Conservation (phyloP, 345 rosid species). For the Anastatica hierochuntica region DNA sequence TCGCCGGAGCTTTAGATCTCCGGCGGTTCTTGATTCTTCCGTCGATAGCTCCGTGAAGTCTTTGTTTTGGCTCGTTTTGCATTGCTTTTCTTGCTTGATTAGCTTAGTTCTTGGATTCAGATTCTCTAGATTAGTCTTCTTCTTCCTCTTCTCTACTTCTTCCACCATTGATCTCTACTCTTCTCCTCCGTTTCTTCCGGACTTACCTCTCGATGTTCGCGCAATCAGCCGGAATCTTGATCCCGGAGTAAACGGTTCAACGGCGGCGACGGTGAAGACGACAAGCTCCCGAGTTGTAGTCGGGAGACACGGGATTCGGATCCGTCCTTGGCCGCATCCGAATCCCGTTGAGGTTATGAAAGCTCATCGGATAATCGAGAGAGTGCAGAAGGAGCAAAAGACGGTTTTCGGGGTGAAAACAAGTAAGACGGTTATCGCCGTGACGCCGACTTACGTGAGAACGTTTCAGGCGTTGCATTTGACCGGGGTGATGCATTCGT, state of each 20-base stretch:
- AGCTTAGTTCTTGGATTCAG: conserved; percentile 86
- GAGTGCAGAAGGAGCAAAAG: conserved; percentile 90
- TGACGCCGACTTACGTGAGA: conserved; percentile 90
- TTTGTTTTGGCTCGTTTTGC: conserved; percentile 69
- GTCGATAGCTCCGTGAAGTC: conserved; percentile 52
- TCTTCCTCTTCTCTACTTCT: conserved; percentile 75
- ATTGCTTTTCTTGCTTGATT: conserved; percentile 76
- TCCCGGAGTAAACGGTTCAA: conserved; percentile 20
- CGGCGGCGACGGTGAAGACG: neutral
- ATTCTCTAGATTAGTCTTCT: conserved; percentile 85
- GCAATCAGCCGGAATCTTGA: conserved; percentile 20
- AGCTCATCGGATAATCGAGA: conserved; percentile 81
- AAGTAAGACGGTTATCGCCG: conserved; percentile 53
- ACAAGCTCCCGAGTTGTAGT: conserved; percentile 70
- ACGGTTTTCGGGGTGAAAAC: conserved; percentile 56
- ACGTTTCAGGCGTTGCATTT: conserved; percentile 88
- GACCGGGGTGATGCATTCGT: conserved; percentile 85
- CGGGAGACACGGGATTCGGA: conserved; percentile 99
- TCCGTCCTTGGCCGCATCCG: conserved; percentile 99
- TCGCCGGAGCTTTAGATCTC: conserved; percentile 60
- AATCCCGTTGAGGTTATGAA: conserved; percentile 80
- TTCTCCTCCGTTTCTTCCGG: conserved; percentile 48
- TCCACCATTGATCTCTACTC: conserved; percentile 42
- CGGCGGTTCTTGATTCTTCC: conserved; percentile 53
- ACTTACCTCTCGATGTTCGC: conserved; percentile 21